Evolutionary conservation across 352 stramenopile genomes (phyloP).

Genomic region (Phytophthora hibernalis): DNA sequence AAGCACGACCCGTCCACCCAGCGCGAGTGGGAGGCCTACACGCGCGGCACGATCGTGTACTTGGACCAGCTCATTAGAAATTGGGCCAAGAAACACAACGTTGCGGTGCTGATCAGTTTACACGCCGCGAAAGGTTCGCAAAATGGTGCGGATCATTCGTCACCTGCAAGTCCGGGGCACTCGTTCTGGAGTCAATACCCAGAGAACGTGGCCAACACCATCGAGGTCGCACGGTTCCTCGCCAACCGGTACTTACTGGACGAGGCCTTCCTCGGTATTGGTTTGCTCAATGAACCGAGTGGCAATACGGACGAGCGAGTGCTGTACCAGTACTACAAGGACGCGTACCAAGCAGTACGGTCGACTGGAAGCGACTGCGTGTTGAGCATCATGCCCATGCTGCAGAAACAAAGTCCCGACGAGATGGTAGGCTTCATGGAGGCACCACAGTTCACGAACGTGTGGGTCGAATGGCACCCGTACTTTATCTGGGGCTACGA

Average conservation of each 20-base stretch:
- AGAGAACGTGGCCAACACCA: constrained; percentile 69
- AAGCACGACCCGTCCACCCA: constrained; percentile 39
- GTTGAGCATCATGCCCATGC: constrained; percentile 62
- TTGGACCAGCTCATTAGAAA: constrained; percentile 56
- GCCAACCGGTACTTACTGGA: constrained; percentile 68
- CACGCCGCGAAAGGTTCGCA: constrained; percentile 65
- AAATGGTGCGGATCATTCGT: constrained; percentile 55
- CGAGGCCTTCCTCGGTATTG: constrained; percentile 74
- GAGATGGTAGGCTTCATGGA: constrained; percentile 66
- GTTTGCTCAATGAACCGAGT: constrained; percentile 74
- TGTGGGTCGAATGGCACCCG: constrained; percentile 86
- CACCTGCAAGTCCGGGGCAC: constrained; percentile 46
- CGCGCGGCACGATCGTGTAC: constrained; percentile 44
- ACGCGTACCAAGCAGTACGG: constrained; percentile 71
- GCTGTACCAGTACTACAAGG: constrained; percentile 79
- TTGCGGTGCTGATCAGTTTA: constrained; percentile 60
- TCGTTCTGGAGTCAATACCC: constrained; percentile 60
- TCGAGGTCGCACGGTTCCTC: constrained; percentile 63
- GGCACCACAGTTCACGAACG: constrained; percentile 60
- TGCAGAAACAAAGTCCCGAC: constrained; percentile 67
- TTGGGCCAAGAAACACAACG: constrained; percentile 59
- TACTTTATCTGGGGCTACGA: constrained; percentile 88
- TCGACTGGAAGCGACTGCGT: constrained; percentile 68
- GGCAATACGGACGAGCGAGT: constrained; percentile 50
- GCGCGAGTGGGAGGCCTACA: constrained; percentile 49